Percentiles rank a stretch among this genome's conserved stretches.
These are phyloP conservation scores for Filobasidium floriforme DNA, from an alignment of 768 basidiomycete genomes.

Conservation along the genomic window DNA sequence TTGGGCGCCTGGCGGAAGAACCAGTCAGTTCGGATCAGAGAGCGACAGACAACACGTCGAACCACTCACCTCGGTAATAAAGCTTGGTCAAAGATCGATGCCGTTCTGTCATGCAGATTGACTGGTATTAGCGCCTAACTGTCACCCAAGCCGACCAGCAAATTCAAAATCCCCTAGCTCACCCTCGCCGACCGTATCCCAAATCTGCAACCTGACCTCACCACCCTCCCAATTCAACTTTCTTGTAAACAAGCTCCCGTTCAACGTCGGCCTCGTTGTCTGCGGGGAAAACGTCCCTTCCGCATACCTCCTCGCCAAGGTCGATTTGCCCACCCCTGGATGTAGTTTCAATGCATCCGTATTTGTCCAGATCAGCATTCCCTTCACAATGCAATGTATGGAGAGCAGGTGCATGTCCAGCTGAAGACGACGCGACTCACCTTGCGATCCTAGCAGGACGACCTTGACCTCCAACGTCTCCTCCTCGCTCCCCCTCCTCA, in stretches of 20 bases:
- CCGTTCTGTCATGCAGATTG: constrained; percentile 1
- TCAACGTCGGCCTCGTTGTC: constrained; percentile 82
- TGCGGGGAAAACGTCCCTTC: constrained; percentile 82
- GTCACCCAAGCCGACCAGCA: neutral
- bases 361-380: neutral
- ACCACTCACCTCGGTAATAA: constrained; percentile 20
- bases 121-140: neutral
- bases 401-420: neutral
- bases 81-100: constrained; percentile 24
- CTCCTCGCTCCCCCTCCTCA: constrained; percentile 53
- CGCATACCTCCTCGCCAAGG: constrained; percentile 79
- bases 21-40: neutral
- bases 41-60: too few relatives aligned
- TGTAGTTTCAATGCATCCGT: too few relatives aligned
- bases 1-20: constrained; percentile 82
- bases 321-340: constrained; percentile 75
- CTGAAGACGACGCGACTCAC: constrained; percentile 39
- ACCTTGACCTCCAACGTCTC: constrained; percentile 89
- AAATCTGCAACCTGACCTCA: constrained; percentile 58
- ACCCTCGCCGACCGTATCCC: constrained; percentile 26
- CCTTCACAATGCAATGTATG: neutral
- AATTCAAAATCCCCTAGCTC: neutral
- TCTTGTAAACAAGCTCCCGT: constrained; percentile 89
- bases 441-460: constrained; percentile 82
- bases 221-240: constrained; percentile 77